Base-by-base conservation (phyloP, 768 basidiomycete species). In the Trametes punicea region DNA sequence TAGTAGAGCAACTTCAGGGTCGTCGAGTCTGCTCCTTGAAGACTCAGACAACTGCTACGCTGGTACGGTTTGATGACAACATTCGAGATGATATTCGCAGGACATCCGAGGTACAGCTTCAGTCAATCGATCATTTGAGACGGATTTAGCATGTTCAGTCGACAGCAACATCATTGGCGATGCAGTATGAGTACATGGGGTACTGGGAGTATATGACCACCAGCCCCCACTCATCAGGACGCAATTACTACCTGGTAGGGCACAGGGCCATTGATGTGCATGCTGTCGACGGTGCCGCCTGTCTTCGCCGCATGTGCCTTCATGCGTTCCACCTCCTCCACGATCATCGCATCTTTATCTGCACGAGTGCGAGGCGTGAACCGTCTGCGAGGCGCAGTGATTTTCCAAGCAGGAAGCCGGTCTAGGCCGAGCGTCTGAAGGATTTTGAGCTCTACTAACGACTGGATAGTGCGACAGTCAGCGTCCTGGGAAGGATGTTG, bases 361-460 rank as follows among this genome's bases (percentile, higher is more conserved):
- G 64, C 65, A 2, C 65, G 62, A 6, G 67, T 64, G 5, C 59
- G 51, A 3, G 67, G 67, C 9, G 54, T 57, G 41, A 65, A 66
- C 11, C 67, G 60, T 38, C 55, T 56, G 15, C 67, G 59, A 15
- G 57, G 46, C 0, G 39, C 47, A 2, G 62, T 60, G 55, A 66
- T 64, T 46, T 63, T 58, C 67, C 67, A 68, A 15, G 62, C 61
- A 5, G 63, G 61, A 4, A 65, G 56, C 4, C 60, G 47, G 11
- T 57, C 47, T 3, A 66, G 63, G 2, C 73, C 69, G 4, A 74
- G 67, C 15, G 65, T 67, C 21, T 59, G 62, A 26, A 74, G 56
- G 30, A 70, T 71, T 62, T 73, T 73, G 36, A 64, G 62, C 54
- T 74, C 73, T 1, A 72, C 71, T n/a, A 73, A 59, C 16, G 65